Base-by-base conservation (phyloP, 1,284 basidiomycete genomes). In the Marasmius fiardii region DNA sequence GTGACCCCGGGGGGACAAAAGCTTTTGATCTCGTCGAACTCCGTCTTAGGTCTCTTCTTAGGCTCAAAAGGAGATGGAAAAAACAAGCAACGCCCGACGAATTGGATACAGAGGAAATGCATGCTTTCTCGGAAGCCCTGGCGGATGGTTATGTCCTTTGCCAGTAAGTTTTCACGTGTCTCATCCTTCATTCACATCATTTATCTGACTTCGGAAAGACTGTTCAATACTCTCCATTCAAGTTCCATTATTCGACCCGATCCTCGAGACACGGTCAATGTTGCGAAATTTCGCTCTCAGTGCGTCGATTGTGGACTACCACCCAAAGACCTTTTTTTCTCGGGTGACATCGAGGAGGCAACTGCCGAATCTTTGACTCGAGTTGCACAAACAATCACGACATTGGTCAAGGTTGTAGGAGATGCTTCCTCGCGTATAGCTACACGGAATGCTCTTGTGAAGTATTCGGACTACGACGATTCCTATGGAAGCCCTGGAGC, bases 1-100 rank as follows among this genome's bases (percentile, higher is more conserved):
- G 61, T 52, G 61, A 64, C 28, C 63, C 63, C 12, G 63, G 63
- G 4, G 63, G 61, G 26, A 60, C 61, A 37, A 64, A 61, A 39
- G 58, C 60, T 16, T 58, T 62, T 21, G 63, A 64, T 37, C 48
- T 61, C 23, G 61, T 64, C 14, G 63, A 64, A 47, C 57, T 64
- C 28, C 60, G 61, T n/a, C 57, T 64, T 7, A 60, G 63, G 16
- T 43, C 60, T 10, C 56, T 58, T 24, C 33, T 55, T 4, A 52
- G 54, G 35, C 48, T 55, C 8, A 51, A 55, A 39, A 31, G 47
- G 21, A 58, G 52, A 23, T 58, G 57, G 57, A 54, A 35, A 31
- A 11, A 55, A 34, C 20, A 34, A 26, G 20, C 24, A 18, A 16
- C 39, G n/a, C 33, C 20, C 20, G 28, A 49, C 11, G 49, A 48